Evolutionary conservation across 148 eudicot species (phyloP).

Genomic region (Rhododendron mucronatum): DNA sequence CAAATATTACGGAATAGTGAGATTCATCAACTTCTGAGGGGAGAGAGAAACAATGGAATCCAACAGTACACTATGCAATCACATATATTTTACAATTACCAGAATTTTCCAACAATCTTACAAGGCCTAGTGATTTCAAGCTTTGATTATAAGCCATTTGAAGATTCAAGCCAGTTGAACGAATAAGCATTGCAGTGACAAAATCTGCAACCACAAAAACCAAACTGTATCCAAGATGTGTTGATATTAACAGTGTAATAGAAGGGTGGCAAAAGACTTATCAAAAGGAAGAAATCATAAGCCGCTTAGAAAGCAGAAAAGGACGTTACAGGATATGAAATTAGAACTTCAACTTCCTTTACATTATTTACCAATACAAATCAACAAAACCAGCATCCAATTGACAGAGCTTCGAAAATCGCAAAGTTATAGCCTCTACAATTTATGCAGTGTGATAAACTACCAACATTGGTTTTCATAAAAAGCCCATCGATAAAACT

Average conservation of each 20-base stretch:
- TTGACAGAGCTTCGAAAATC: background rate
- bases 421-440: background rate
- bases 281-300: background rate
- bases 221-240: conserved; percentile 77
- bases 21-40: conserved; percentile 21
- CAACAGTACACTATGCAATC: background rate
- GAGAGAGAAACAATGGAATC: background rate
- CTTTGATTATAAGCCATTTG: conserved; percentile 45
- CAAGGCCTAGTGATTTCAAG: conserved; percentile 56
- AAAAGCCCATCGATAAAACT: background rate
- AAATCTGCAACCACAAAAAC: conserved; percentile 96
- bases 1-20: conserved; percentile 6
- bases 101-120: conserved; percentile 31
- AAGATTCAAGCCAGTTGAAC: conserved; percentile 66
- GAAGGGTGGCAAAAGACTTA: background rate
- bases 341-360: background rate
- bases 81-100: conserved; percentile 31
- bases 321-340: background rate
- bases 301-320: background rate
- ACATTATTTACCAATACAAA: background rate
- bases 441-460: background rate
- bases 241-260: conserved; percentile 29
- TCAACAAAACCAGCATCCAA: background rate
- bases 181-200: conserved; percentile 73
- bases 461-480: background rate